These are phyloP conservation scores for Sphaerostilbella broomeana DNA, from an alignment of 2,329 filamentous ascomycete genomes.

Conservation along the genomic window DNA sequence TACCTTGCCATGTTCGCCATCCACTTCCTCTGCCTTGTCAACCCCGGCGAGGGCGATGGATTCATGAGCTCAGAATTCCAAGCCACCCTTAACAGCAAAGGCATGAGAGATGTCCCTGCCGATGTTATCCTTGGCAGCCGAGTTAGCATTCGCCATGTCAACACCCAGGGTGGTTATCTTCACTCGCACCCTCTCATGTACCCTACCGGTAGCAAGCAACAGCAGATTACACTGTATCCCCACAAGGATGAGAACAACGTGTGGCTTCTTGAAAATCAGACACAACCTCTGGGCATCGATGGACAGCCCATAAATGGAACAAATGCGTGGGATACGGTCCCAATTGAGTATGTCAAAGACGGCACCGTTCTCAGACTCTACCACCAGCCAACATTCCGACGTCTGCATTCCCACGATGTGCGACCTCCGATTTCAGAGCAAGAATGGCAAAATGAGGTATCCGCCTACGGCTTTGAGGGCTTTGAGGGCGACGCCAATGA, in stretches of 20 bases:
- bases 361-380: conserved; percentile 77
- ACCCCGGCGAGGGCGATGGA: conserved; percentile 94
- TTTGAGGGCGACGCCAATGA: conserved; percentile 97
- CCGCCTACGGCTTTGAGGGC: conserved; percentile 93
- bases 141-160: conserved; percentile 82
- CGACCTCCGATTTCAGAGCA: conserved; percentile 79
- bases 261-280: conserved; percentile 92
- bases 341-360: conserved; percentile 63
- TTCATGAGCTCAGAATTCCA: conserved; percentile 99
- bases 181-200: conserved; percentile 98
- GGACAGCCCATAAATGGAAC: conserved; percentile 75
- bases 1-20: conserved; percentile 98
- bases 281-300: conserved; percentile 72
- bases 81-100: conserved; percentile 91
- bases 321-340: conserved; percentile 71
- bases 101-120: conserved; percentile 89
- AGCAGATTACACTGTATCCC: conserved; percentile 95
- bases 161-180: conserved; percentile 95
- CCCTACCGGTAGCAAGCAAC: conserved; percentile 93
- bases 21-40: conserved; percentile 87
- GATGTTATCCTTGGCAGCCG: conserved; percentile 87
- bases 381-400: conserved; percentile 74
- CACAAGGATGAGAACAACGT: conserved; percentile 99
- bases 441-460: conserved; percentile 94
- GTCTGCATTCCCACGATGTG: conserved; percentile 93